These are phyloP conservation scores for Fusarium papillatum DNA, from an alignment of 2,329 filamentous ascomycete species.

Conservation along the genomic window DNA sequence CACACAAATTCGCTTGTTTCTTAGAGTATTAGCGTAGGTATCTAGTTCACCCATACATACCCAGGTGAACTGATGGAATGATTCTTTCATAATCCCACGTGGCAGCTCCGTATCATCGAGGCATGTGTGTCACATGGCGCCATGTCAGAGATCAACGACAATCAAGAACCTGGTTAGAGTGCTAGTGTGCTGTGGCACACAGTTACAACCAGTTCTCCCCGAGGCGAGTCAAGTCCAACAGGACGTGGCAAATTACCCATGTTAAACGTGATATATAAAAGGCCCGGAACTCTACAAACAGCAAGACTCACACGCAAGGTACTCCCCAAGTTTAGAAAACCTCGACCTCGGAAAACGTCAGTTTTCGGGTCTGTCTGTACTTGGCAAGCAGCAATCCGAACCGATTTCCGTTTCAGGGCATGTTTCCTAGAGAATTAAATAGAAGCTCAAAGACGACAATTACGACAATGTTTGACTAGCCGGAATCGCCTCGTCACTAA, in stretches of 20 bases:
- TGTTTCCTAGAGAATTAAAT: neutral
- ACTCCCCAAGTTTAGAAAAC: neutral
- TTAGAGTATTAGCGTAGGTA: neutral
- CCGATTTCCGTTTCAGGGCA: neutral
- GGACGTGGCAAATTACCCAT: neutral
- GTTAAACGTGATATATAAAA: neutral
- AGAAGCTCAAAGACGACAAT: neutral
- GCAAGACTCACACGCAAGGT: neutral
- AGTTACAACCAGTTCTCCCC: neutral
- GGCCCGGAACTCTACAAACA: neutral
- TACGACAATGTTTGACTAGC: neutral
- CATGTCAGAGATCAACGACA: too few species aligned
- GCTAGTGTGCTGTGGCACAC: neutral
- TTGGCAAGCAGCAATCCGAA: neutral
- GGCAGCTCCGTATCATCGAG: too few species aligned
- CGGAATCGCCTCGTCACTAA: neutral
- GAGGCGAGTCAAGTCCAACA: neutral
- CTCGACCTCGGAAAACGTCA: neutral
- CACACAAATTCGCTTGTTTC: neutral
- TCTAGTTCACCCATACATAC: neutral
- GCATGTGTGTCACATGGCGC: too few species aligned
- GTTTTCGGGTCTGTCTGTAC: neutral
- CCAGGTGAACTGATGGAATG: neutral
- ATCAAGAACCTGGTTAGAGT: too few species aligned
- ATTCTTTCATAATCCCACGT: too few species aligned